phyloP scores from a whole-genome alignment of 202 grass and related monocot species.

The Panicum virgatum region DNA sequence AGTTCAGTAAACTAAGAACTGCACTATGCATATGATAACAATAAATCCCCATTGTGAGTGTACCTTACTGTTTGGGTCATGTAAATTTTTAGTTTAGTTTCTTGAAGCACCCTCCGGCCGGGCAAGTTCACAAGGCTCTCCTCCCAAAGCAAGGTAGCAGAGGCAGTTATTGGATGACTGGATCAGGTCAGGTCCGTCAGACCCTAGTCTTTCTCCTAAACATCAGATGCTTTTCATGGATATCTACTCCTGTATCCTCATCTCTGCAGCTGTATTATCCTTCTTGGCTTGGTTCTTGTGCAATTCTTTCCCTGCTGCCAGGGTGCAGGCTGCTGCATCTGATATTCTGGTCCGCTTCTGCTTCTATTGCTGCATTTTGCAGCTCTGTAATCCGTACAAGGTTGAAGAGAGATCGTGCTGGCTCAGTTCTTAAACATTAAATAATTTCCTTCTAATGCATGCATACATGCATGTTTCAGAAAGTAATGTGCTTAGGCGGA shows the following conservation, averaged over 20 bases:
- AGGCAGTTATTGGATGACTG: conserved; percentile 31
- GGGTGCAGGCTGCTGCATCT: conserved; percentile 23
- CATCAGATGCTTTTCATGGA: no score
- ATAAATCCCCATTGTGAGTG: neutral
- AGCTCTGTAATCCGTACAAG: conserved; percentile 28
- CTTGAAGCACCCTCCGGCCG: conserved; percentile 23
- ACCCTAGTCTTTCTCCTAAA: conserved; percentile 45
- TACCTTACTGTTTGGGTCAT: neutral
- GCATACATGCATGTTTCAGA: neutral
- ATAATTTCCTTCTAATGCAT: neutral
- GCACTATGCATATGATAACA: conserved; percentile 51
- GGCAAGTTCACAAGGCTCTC: conserved; percentile 34
- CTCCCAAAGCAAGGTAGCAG: conserved; percentile 43
- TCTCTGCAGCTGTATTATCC: conserved; percentile 25
- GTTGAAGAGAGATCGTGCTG: conserved; percentile 22
- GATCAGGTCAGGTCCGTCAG: conserved; percentile 39
- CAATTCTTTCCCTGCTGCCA: conserved; percentile 32
- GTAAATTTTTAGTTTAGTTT: conserved; percentile 14
- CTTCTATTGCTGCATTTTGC: conserved; percentile 32
- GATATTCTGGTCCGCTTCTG: conserved; percentile 37
- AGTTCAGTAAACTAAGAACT: conserved; percentile 18
- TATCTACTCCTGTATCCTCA: conserved; percentile 27
- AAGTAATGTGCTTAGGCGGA: neutral
- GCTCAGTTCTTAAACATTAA: conserved; percentile 4
- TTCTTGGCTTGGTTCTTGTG: conserved; percentile 53